A percentile compares a stretch with the other conserved stretches of the same genome.
Conservation (phyloP, 306 rosid genomes). For the Ormosia semicastrata region DNA sequence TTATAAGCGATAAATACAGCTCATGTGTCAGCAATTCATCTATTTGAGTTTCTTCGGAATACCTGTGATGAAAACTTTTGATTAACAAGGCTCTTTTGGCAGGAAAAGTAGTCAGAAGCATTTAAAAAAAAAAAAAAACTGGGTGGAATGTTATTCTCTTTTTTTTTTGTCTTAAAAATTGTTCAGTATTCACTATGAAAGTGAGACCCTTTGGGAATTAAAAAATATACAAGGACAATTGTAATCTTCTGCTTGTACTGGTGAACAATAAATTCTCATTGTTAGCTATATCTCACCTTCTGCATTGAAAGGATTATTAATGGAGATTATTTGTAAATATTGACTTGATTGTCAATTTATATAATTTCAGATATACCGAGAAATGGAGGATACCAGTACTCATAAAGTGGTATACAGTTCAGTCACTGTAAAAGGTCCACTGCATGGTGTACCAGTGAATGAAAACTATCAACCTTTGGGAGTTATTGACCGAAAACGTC, state of each 20-base stretch:
- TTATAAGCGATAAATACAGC: slow-evolving; percentile 7
- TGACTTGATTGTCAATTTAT: slow-evolving; percentile 23
- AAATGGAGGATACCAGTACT: slow-evolving; percentile 58
- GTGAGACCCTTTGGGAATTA: neutral
- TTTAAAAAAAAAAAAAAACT: neutral
- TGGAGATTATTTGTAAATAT: slow-evolving; percentile 11
- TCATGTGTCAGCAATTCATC: neutral
- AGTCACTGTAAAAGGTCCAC: slow-evolving; percentile 55
- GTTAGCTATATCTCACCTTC: slow-evolving; percentile 5
- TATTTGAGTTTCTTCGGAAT: neutral
- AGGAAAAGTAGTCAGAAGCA: neutral
- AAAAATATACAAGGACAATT: neutral
- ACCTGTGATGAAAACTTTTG: neutral
- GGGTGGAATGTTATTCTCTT: neutral
- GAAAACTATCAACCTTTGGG: slow-evolving; percentile 81
- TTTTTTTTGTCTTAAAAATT: neutral
- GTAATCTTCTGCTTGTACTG: neutral
- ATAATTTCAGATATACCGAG: slow-evolving; percentile 74
- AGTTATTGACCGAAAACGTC: slow-evolving; percentile 77
- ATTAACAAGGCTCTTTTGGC: neutral
- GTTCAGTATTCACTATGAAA: neutral
- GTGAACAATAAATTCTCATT: neutral
- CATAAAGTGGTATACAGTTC: slow-evolving; percentile 73
- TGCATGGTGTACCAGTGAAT: slow-evolving; percentile 74
- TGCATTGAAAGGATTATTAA: neutral